Conservation (phyloP, 2,329 filamentous ascomycete genomes). For the Lecanicillium sp. region DNA sequence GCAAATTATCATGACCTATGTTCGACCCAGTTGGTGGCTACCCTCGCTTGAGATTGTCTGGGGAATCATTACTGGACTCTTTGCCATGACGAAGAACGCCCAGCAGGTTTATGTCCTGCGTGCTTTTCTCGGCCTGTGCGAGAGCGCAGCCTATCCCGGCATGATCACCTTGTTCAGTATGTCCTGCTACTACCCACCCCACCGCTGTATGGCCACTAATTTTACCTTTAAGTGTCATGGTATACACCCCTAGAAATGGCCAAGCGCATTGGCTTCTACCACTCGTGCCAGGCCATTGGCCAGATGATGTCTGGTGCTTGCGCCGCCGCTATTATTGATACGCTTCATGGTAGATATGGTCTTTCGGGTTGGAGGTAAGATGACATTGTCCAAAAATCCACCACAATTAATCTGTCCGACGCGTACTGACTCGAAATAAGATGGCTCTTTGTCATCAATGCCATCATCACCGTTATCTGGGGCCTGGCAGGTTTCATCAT, state of each 20-base stretch:
- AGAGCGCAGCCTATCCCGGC: constrained; percentile 27
- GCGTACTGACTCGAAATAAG: too few relatives aligned
- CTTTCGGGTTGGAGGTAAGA: constrained; percentile 32
- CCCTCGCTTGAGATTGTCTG: constrained; percentile 25
- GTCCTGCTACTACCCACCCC: background rate
- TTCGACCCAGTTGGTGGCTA: constrained; percentile 30
- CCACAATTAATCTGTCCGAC: background rate
- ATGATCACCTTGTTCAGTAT: constrained; percentile 26
- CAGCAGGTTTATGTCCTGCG: constrained; percentile 27
- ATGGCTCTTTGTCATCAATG: constrained; percentile 39
- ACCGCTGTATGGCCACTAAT: too few relatives aligned
- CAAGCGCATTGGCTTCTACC: constrained; percentile 33
- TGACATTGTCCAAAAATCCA: too few relatives aligned
- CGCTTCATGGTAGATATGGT: constrained; percentile 27
- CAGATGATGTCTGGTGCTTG: constrained; percentile 36
- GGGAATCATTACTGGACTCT: constrained; percentile 17
- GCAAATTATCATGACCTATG: constrained; percentile 28
- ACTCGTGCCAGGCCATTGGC: constrained; percentile 30
- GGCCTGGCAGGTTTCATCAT: constrained; percentile 24
- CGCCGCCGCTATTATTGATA: constrained; percentile 31
- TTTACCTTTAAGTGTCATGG: constrained; percentile 31
- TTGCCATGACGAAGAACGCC: constrained; percentile 26
- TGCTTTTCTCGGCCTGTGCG: constrained; percentile 31
- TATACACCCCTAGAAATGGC: constrained; percentile 31
- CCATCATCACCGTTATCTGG: constrained; percentile 25